Evolutionary conservation across 164 flowering plant genomes (phyloP), one percentile per base, ranked within the genome.

Genomic region (Umbilicus rupestris): DNA sequence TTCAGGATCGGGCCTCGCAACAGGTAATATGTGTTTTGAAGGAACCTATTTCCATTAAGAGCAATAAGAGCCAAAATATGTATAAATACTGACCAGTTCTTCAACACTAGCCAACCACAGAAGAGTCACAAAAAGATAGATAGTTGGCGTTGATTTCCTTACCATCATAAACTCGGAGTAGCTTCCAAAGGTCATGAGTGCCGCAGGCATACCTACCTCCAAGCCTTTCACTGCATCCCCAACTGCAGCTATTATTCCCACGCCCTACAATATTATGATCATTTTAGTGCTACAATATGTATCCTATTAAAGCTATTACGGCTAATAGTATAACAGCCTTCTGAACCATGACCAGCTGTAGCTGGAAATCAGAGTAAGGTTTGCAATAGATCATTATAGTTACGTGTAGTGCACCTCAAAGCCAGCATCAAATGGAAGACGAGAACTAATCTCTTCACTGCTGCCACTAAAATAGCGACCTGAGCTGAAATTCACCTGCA

Each of bases 351-450:
- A 67, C 46, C 12, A 59, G 29, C 37, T n/a, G 22, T 31, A 26
- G 31, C 15, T 30, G 11, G 28, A 7, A 35, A 35, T 35, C 37
- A 7, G 37, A 35, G 37, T 7, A 39, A 11, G 8, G 24, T n/a
- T 41, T 22, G 6, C 3, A 50, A 35, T 35, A 35, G 37, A 35
- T 35, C 37, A 35, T 7, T 35, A 35, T 28, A 22, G 26, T 41
- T 7, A 55, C 12, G 62, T 45, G 8, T 30, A 49, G 16, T 26
- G 29, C 69, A 93, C 99, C 99, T 94, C 99, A 79, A 94, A 94
- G 62, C 99, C 99, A 76, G 92, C 91, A 89, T 94, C 96, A 75
- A 91, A 85, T 52, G 99, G 99, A 76, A 94, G 99, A 58, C 75
- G 79, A 37, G 91, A 74, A 2, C 41, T 70, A 30, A 74, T 9